Evolutionary conservation across 2,329 filamentous ascomycete species (phyloP).

Genomic region (Stachybotrys echinatus): DNA sequence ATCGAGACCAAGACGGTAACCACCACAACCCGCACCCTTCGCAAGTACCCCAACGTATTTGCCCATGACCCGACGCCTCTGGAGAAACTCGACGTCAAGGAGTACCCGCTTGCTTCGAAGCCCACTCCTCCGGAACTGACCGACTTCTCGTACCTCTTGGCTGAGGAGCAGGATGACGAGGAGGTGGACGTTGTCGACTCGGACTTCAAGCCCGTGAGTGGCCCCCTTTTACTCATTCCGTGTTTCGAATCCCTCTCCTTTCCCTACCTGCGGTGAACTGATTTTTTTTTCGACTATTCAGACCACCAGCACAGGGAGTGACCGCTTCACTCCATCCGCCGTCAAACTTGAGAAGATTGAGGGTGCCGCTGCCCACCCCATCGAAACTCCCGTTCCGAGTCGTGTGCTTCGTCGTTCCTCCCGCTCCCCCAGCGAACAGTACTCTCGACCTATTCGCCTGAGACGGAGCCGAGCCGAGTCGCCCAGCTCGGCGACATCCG

Average conservation of each 20-base stretch:
- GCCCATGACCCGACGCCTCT: slow-evolving; percentile 69
- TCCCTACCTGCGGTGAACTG: neutral
- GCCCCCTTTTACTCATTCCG: slow-evolving; percentile 1
- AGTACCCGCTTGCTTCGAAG: slow-evolving; percentile 81
- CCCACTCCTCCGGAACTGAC: slow-evolving; percentile 76
- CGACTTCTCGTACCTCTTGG: slow-evolving; percentile 66
- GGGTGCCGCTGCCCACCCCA: slow-evolving; percentile 2
- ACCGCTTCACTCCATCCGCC: slow-evolving; percentile 15
- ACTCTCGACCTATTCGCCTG: slow-evolving; percentile 22
- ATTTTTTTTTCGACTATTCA: neutral
- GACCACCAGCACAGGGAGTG: slow-evolving; percentile 2
- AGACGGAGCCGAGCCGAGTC: slow-evolving; percentile 23
- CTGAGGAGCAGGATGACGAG: slow-evolving; percentile 17
- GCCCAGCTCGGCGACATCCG: slow-evolving; percentile 14
- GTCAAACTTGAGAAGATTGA: neutral
- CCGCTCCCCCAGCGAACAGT: slow-evolving; percentile 26
- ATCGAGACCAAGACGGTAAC: slow-evolving; percentile 72
- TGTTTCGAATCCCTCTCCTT: neutral
- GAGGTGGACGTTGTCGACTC: slow-evolving; percentile 9
- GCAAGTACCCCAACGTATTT: slow-evolving; percentile 77
- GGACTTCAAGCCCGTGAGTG: slow-evolving; percentile 14
- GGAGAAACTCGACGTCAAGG: slow-evolving; percentile 72
- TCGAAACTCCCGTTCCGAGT: slow-evolving; percentile 17
- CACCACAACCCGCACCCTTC: slow-evolving; percentile 86
- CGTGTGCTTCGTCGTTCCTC: slow-evolving; percentile 23